Base-by-base conservation (phyloP, 495 filamentous ascomycete species). In the Aspergillus panamensis region DNA sequence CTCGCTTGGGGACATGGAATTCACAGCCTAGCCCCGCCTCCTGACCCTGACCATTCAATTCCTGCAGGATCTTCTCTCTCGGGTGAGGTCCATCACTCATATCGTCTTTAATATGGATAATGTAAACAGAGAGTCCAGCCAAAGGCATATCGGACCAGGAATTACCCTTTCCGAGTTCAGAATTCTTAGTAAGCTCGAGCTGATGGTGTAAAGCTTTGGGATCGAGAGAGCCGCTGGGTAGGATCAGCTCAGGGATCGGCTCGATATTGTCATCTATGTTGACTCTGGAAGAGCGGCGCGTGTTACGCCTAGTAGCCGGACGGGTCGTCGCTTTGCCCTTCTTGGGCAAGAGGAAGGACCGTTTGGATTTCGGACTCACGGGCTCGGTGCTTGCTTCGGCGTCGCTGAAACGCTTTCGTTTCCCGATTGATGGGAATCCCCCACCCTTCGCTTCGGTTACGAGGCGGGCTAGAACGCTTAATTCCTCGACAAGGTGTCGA, bases 21-120 rank as follows among this genome's bases (percentile, higher is more conserved):
- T 86, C 81, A 62, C 90, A 93, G 0, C 94, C 95, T 61, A 96
- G 59, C 53, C 77, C 76, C 6, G 80, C 78, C 50, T 77, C 73
- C 48, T 72, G 66, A 54, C 89, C 89, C 60, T 87, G 80, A 42
- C 77, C 77, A 51, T 69, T 58, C 48, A 97, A 70, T 62, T 96
- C 80, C 53, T 67, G 57, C n/a, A 93, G 62, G 10, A 97, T 94
- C 3, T 62, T 80, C 20, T 88, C 82, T 0, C 79, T 76, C 0
- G 86, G 81, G 43, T 76, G 66, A 12, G 82, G 81, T 14, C 84
- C 89, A 66, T 90, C 88, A 14, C 69, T 71, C 49, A 93, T 69
- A 19, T 76, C 82, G 21, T 94, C 90, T 66, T 96, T 95, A 58
- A 93, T 80, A 63, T 96, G 91, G 30, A 93, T 95, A 39, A 94